A percentile compares a stretch with the other conserved stretches of the same genome.
Conservation (phyloP, 495 filamentous ascomycete species). For the Elaphomyces granulatus region DNA sequence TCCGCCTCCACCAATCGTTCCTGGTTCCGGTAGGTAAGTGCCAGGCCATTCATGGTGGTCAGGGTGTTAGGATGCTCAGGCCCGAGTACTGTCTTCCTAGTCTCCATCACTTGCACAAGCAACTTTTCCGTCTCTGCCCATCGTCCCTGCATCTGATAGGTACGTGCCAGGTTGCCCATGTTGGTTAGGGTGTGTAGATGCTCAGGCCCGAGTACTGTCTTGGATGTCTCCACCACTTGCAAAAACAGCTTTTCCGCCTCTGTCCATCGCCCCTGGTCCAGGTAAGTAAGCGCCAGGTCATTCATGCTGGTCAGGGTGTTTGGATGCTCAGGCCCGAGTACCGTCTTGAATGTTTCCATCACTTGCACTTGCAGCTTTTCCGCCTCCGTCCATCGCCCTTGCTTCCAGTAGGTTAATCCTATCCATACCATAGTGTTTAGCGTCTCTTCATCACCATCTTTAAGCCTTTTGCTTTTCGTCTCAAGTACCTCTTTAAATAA, state of each 20-base stretch:
- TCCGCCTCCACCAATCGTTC: conserved; percentile 17
- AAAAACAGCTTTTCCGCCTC: conserved; percentile 10
- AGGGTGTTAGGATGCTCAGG: conserved; percentile 28
- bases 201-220: conserved; percentile 14
- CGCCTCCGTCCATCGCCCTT: conserved; percentile 24
- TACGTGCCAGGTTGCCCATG: conserved; percentile 12
- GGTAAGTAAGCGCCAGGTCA: conserved; percentile 11
- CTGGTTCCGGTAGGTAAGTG: conserved; percentile 4
- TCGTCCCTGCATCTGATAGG: conserved; percentile 10
- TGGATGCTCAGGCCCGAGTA: conserved; percentile 14
- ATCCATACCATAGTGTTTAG: too few species aligned
- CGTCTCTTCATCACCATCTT: too few species aligned
- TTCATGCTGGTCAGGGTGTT: conserved; percentile 8
- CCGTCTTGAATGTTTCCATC: conserved; percentile 9
- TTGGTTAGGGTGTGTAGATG: conserved; percentile 14
- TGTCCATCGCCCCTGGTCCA: conserved; percentile 7
- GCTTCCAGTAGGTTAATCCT: too few species aligned
- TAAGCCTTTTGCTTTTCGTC: too few species aligned
- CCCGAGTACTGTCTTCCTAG: conserved; percentile 15
- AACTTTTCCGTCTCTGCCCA: conserved; percentile 20
- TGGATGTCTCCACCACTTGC: conserved; percentile 10
- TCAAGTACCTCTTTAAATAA: too few species aligned
- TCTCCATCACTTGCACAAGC: conserved; percentile 8
- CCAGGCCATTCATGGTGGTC: conserved; percentile 14
- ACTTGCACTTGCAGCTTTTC: conserved; percentile 10